These are phyloP conservation scores for Spizellomyces sp. DNA, from an alignment of 192 early-diverging fungal species.

Conservation along the genomic window DNA sequence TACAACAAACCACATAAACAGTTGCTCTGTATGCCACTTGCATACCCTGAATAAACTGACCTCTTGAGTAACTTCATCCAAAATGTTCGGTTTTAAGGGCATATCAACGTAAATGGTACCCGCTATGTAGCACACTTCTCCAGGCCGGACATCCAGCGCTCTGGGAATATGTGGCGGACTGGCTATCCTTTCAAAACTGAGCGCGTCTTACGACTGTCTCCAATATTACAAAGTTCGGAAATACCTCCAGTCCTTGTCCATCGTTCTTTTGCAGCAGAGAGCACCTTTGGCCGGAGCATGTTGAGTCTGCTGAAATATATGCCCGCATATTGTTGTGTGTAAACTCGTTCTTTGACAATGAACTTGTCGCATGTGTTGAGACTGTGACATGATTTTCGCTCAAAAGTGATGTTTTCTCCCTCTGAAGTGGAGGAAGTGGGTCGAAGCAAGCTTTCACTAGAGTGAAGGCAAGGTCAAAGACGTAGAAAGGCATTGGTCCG, in stretches of 20 bases:
- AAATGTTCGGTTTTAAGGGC: constrained; percentile 84
- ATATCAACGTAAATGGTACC: constrained; percentile 92
- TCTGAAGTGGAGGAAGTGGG: too few relatives aligned
- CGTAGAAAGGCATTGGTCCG: too few relatives aligned
- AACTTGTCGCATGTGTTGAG: constrained; percentile 35
- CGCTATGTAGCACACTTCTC: constrained; percentile 69
- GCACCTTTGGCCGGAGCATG: constrained; percentile 61
- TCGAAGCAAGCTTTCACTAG: too few relatives aligned
- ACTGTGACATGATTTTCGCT: too few relatives aligned
- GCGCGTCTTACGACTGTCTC: not conserved
- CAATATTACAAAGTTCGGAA: not conserved
- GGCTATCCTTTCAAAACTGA: constrained; percentile 7
- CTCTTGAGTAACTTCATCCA: constrained; percentile 84
- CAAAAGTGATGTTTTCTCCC: too few relatives aligned
- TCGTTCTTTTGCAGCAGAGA: constrained; percentile 53
- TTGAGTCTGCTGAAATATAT: constrained; percentile 80
- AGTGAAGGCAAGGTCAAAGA: too few relatives aligned
- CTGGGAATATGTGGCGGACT: constrained; percentile 52
- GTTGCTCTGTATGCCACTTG: not conserved
- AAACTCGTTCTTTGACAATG: constrained; percentile 63
- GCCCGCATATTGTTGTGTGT: constrained; percentile 82
- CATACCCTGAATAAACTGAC: constrained; percentile 42
- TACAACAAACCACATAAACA: constrained; percentile 22
- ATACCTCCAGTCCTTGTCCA: constrained; percentile 49
- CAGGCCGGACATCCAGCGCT: constrained; percentile 72